Base-by-base conservation (phyloP, 345 rosid species). In the Salix caprea region DNA sequence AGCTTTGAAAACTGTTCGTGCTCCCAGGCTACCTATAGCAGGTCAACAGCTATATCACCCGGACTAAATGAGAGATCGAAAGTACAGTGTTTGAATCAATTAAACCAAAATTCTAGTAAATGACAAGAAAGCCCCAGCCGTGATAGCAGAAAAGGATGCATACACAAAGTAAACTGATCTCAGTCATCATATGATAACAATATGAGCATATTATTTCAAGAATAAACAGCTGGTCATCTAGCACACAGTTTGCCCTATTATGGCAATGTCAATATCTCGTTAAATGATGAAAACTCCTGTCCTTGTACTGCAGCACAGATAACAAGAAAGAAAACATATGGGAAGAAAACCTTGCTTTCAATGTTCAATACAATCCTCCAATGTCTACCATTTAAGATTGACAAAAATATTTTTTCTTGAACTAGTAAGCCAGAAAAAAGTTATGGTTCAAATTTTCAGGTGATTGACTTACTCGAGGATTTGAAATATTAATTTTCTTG, bases 1-100 rank as follows among this genome's bases (percentile, higher is more conserved):
- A 90, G 86, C 81, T 92, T 90, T 82, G 98, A 96, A 85, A 96
- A 93, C 65, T 96, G 98, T 87, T 96, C 99, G 82, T 96, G 99
- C 90, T 93, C 98, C 98, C 99, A 96, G 86, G 99, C 98, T 90
- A 96, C 98, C 98, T 96, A 87, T 83, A 88, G 60, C 85, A 79
- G 70, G 68, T 82, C 42, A 77, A 70, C 19, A 74, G 72, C 78
- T 88, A 73, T 69, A 85, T 85, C 72, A 85, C 77, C 74, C 36
- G 58, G 77, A 61, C 73, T 76, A 80, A 75, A 77, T n/a, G 42
- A 79, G 4, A 69, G 74, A 72, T 30, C 9, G 24, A 50, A 28
- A 36, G 60, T 58, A 48, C 62, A 60, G 72, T 56, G 69, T 62
- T 71, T 19, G n/a, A 24, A 61, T 70, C 44, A 50, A 58, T 30